Percentiles rank a stretch among this genome's conserved stretches.
Conservation (phyloP, 2,329 filamentous ascomycete genomes). For the Penicillium verrucosum region DNA sequence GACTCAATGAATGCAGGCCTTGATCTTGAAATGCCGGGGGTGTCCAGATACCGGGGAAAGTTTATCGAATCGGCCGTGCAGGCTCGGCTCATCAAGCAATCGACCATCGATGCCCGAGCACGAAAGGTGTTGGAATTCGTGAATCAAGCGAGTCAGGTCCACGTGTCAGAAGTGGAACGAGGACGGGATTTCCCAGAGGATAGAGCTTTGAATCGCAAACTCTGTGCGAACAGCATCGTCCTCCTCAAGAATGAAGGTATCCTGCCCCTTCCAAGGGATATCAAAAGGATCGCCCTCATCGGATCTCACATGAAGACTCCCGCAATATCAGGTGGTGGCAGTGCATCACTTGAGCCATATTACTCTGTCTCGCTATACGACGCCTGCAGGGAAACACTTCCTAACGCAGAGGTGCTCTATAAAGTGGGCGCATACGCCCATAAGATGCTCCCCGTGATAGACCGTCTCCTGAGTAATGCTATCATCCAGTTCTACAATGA, state of each 20-base stretch:
- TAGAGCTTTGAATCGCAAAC: slow-evolving; percentile 15
- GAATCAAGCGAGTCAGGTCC: slow-evolving; percentile 19
- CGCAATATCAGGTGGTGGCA: slow-evolving; percentile 34
- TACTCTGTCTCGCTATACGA: slow-evolving; percentile 34
- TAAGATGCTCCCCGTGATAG: slow-evolving; percentile 32
- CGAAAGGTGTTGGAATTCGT: slow-evolving; percentile 35
- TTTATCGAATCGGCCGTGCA: slow-evolving; percentile 25
- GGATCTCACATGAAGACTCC: slow-evolving; percentile 36
- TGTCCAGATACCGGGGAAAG: slow-evolving; percentile 34
- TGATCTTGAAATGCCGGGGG: slow-evolving; percentile 29
- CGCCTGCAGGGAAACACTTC: slow-evolving; percentile 23
- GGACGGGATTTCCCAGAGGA: slow-evolving; percentile 16
- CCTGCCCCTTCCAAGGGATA: slow-evolving; percentile 19
- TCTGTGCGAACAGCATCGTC: slow-evolving; percentile 18
- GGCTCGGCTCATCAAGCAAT: slow-evolving; percentile 27
- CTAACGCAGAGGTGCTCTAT: slow-evolving; percentile 11
- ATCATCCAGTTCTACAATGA: slow-evolving; percentile 24
- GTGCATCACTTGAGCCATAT: slow-evolving; percentile 35
- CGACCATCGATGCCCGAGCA: slow-evolving; percentile 28
- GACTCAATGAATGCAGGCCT: slow-evolving; percentile 24
- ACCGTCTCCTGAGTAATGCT: slow-evolving; percentile 28
- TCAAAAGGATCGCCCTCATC: slow-evolving; percentile 23
- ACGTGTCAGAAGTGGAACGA: slow-evolving; percentile 11
- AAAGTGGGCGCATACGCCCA: slow-evolving; percentile 28
- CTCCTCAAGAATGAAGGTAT: slow-evolving; percentile 22